These are phyloP conservation scores for Kodamaea derodonti DNA, from an alignment of 1,139 yeast species.

Conservation along the genomic window DNA sequence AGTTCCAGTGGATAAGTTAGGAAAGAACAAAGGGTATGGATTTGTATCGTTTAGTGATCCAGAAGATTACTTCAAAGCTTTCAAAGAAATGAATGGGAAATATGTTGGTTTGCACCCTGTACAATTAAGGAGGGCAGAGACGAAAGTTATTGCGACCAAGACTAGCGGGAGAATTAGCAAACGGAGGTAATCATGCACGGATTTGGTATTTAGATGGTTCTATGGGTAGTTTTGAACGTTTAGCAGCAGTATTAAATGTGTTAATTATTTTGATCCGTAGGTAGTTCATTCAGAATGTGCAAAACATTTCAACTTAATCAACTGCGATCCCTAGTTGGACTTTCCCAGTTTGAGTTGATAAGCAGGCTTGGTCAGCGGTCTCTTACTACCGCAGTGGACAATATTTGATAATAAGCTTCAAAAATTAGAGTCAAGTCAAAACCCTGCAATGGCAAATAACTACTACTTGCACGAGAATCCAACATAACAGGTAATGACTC, in stretches of 20 bases:
- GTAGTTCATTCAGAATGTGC: no score
- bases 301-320: no score
- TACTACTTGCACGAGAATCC: slow-evolving; percentile 54
- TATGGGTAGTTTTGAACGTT: no score
- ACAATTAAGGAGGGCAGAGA: slow-evolving; percentile 63
- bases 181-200: neutral
- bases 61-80: slow-evolving; percentile 64
- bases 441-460: slow-evolving; percentile 56
- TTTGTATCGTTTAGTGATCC: slow-evolving; percentile 63
- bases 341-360: no score
- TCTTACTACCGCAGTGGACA: no score
- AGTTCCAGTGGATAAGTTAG: slow-evolving; percentile 49
- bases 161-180: slow-evolving; percentile 5
- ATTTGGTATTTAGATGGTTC: no score
- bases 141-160: slow-evolving; percentile 29
- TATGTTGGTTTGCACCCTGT: slow-evolving; percentile 75
- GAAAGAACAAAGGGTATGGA: slow-evolving; percentile 61
- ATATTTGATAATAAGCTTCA: no score
- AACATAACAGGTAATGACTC: slow-evolving; percentile 52
- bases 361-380: no score
- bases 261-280: no score
- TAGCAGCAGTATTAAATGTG: no score
- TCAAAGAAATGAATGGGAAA: slow-evolving; percentile 72
- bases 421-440: no score
- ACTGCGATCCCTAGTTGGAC: no score